Conservation (phyloP, 1,139 yeast species). For the Saccharomyces hybrid region DNA sequence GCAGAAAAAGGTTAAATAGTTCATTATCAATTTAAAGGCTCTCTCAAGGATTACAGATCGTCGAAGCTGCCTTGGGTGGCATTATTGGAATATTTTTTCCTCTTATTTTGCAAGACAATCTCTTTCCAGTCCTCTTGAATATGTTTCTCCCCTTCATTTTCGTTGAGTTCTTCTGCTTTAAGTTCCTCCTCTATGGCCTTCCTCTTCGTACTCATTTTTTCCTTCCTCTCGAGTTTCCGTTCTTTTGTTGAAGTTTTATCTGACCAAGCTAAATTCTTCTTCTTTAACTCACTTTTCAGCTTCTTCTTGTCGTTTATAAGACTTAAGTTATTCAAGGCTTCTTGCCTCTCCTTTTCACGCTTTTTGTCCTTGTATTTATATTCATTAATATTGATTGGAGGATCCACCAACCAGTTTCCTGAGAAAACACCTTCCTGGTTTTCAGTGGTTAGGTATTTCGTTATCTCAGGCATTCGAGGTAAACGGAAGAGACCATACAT, state of each 20-base stretch:
- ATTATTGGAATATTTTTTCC: constrained; percentile 10
- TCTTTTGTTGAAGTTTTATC: constrained; percentile 59
- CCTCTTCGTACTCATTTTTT: constrained; percentile 54
- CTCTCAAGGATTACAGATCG: constrained; percentile 43
- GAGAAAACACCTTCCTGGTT: constrained; percentile 20
- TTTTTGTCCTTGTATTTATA: constrained; percentile 57
- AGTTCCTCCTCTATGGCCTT: constrained; percentile 55
- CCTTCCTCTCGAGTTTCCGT: constrained; percentile 53
- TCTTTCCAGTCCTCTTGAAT: constrained; percentile 83
- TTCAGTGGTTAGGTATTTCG: constrained; percentile 36
- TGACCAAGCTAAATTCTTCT: constrained; percentile 76
- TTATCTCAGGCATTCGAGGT: constrained; percentile 92
- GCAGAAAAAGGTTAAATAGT: not conserved
- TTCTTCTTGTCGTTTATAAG: constrained; percentile 39
- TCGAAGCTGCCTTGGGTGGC: constrained; percentile 61
- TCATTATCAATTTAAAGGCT: not conserved
- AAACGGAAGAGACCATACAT: constrained; percentile 75
- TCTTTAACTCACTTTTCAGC: constrained; percentile 42
- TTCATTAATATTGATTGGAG: constrained; percentile 53
- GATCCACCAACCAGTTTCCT: constrained; percentile 63
- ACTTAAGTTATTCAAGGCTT: constrained; percentile 45
- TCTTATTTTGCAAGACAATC: constrained; percentile 51
- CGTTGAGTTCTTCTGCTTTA: constrained; percentile 30
- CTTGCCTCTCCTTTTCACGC: constrained; percentile 57
- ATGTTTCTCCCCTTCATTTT: constrained; percentile 43